Evolutionary conservation across 306 rosid species (phyloP).

Genomic region (Rosa lucieae): DNA sequence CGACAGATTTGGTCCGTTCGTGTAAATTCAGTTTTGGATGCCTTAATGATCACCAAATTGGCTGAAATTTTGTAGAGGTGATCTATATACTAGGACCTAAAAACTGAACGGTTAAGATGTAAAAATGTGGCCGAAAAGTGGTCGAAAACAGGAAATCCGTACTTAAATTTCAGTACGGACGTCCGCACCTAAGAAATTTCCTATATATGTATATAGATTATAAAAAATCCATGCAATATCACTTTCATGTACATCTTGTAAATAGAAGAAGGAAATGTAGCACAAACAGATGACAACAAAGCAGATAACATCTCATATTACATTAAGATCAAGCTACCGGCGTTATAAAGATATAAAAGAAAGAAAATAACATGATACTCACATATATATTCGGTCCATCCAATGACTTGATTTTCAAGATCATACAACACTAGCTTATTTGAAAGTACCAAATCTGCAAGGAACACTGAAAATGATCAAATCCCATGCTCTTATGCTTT

Average conservation of each 20-base stretch:
- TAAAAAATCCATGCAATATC: background rate
- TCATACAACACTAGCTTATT: slow-evolving; percentile 88
- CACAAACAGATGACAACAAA: background rate
- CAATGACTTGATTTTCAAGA: slow-evolving; percentile 83
- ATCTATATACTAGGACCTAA: too few relatives aligned
- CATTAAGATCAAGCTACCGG: background rate
- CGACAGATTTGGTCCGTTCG: too few relatives aligned
- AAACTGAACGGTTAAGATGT: too few relatives aligned
- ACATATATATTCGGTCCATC: slow-evolving; percentile 96
- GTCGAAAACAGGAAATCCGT: too few relatives aligned
- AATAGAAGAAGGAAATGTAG: background rate
- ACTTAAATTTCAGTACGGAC: too few relatives aligned
- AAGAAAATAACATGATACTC: slow-evolving; percentile 38
- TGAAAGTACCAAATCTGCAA: slow-evolving; percentile 93
- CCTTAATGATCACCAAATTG: too few relatives aligned
- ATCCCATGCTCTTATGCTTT: background rate
- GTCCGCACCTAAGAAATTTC: too few relatives aligned
- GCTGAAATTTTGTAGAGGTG: too few relatives aligned
- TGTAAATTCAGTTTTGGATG: too few relatives aligned
- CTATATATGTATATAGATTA: background rate
- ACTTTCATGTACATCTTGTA: background rate
- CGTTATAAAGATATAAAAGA: background rate
- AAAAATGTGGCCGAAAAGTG: too few relatives aligned
- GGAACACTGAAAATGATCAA: slow-evolving; percentile 14
- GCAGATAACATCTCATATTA: background rate